These are phyloP conservation scores for Pichia sp. DNA, from an alignment of 1,139 yeast species.

Conservation along the genomic window DNA sequence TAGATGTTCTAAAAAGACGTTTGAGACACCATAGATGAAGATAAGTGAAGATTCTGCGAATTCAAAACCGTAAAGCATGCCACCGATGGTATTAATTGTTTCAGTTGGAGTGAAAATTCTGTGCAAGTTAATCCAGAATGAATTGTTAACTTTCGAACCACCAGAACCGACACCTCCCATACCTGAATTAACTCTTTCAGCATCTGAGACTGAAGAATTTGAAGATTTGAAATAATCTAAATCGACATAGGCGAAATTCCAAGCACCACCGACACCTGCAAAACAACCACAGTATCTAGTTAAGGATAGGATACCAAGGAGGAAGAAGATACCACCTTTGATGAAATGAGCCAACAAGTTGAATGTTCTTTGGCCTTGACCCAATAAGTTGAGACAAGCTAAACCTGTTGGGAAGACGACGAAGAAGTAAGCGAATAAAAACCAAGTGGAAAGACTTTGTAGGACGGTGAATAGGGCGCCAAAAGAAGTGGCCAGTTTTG, in stretches of 20 bases:
- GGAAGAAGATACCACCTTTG: conserved; percentile 88
- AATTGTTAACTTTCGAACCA: conserved; percentile 7
- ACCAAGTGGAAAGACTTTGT: conserved; percentile 61
- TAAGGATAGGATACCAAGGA: conserved; percentile 71
- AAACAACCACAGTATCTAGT: conserved; percentile 88
- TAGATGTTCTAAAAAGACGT: conserved; percentile 86
- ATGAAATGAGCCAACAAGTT: conserved; percentile 92
- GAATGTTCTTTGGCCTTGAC: conserved; percentile 64
- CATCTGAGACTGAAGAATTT: conserved; percentile 13
- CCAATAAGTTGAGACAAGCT: conserved; percentile 70
- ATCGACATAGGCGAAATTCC: conserved; percentile 64
- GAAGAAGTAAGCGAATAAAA: conserved; percentile 59
- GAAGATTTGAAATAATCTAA: not conserved
- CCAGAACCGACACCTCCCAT: conserved; percentile 12
- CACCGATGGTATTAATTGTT: conserved; percentile 19
- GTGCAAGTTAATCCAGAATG: conserved; percentile 7
- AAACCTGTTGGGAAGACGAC: conserved; percentile 71
- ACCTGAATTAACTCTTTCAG: conserved; percentile 3
- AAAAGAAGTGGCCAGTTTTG: conserved; percentile 35
- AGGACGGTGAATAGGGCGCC: conserved; percentile 39
- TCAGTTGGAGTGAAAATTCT: conserved; percentile 2
- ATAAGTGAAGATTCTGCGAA: conserved; percentile 76
- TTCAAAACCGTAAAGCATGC: conserved; percentile 69
- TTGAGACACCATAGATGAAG: conserved; percentile 84
- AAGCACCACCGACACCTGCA: conserved; percentile 78